Percentiles rank a stretch among this genome's conserved stretches.
phyloP scores from a whole-genome alignment of 495 filamentous ascomycete genomes.

The Aspergillus funiculosus region DNA sequence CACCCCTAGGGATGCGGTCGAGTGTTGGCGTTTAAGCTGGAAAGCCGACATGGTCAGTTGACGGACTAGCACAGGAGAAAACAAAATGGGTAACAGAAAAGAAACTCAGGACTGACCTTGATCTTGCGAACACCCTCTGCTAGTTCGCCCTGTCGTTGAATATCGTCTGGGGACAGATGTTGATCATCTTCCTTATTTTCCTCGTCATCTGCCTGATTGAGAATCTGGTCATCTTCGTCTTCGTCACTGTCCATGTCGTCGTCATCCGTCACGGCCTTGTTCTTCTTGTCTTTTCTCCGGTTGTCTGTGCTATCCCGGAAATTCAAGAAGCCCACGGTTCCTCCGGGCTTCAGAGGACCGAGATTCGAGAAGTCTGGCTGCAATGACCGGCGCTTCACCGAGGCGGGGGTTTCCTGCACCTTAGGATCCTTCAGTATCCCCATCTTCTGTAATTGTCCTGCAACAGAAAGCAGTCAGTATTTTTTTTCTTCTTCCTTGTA shows the following conservation, averaged over 20 bases:
- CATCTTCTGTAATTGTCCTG: constrained; percentile 93
- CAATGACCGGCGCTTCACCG: constrained; percentile 65
- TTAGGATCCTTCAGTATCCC: constrained; percentile 67
- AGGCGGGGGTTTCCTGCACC: constrained; percentile 48
- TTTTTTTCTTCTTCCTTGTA: background rate
- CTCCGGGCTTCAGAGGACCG: constrained; percentile 73
- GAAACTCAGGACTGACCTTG: no score
- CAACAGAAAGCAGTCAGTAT: constrained; percentile 19
- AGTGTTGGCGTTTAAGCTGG: constrained; percentile 94
- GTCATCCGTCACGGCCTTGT: constrained; percentile 44
- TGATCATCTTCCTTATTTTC: constrained; percentile 64
- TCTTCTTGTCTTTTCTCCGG: constrained; percentile 47
- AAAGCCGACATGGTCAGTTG: constrained; percentile 10
- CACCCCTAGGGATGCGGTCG: constrained; percentile 63
- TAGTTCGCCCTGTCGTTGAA: constrained; percentile 74
- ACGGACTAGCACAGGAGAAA: background rate
- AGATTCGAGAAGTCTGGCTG: constrained; percentile 79
- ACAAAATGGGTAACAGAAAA: no score
- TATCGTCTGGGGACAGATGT: constrained; percentile 69
- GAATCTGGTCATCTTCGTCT: constrained; percentile 54
- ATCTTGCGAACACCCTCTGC: constrained; percentile 89
- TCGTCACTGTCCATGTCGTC: constrained; percentile 71
- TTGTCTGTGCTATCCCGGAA: constrained; percentile 70
- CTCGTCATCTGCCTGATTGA: constrained; percentile 61
- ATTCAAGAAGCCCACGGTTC: constrained; percentile 81